Percentiles rank a stretch among this genome's conserved stretches.
phyloP scores from a whole-genome alignment of 495 filamentous ascomycete species.

The Penicillium chermesinum region DNA sequence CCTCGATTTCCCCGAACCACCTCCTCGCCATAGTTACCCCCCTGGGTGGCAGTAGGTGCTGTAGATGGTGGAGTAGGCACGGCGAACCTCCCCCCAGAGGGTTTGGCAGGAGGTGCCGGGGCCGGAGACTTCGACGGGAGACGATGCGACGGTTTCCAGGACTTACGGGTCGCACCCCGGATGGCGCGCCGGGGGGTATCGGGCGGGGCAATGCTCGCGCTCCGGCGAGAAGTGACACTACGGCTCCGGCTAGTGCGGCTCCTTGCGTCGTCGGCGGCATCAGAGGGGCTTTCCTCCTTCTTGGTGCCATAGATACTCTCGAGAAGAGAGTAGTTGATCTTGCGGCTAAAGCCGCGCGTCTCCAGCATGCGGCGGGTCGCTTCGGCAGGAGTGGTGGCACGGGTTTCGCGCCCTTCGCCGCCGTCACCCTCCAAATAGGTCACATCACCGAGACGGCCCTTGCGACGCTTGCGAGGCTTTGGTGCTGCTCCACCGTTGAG shows the following conservation, averaged over 20 bases:
- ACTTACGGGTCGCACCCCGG: background rate
- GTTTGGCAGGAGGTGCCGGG: background rate
- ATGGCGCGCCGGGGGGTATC: slow-evolving; percentile 5
- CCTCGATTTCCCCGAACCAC: background rate
- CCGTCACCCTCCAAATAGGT: slow-evolving; percentile 44
- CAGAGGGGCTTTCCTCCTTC: slow-evolving; percentile 16
- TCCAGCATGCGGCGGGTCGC: slow-evolving; percentile 71
- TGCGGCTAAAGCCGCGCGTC: slow-evolving; percentile 65
- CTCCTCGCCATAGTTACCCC: background rate
- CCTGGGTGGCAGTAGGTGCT: background rate
- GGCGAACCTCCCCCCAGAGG: background rate
- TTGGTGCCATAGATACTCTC: slow-evolving; percentile 39
- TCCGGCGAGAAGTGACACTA: slow-evolving; percentile 28
- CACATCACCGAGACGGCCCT: slow-evolving; percentile 47
- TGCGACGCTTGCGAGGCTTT: slow-evolving; percentile 44
- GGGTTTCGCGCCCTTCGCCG: slow-evolving; percentile 33
- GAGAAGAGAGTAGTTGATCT: slow-evolving; percentile 76
- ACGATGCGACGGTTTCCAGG: background rate
- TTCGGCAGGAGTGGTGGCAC: slow-evolving; percentile 56
- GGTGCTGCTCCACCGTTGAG: slow-evolving; percentile 34
- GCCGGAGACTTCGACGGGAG: background rate
- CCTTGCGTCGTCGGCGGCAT: slow-evolving; percentile 35
- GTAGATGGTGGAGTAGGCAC: slow-evolving; percentile 17
- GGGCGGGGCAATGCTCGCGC: background rate
- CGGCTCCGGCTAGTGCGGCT: slow-evolving; percentile 37